Evolutionary conservation across 176 grass and related monocot species (phyloP), one percentile per base, ranked within the genome.

Genomic region (Oryza australiensis): DNA sequence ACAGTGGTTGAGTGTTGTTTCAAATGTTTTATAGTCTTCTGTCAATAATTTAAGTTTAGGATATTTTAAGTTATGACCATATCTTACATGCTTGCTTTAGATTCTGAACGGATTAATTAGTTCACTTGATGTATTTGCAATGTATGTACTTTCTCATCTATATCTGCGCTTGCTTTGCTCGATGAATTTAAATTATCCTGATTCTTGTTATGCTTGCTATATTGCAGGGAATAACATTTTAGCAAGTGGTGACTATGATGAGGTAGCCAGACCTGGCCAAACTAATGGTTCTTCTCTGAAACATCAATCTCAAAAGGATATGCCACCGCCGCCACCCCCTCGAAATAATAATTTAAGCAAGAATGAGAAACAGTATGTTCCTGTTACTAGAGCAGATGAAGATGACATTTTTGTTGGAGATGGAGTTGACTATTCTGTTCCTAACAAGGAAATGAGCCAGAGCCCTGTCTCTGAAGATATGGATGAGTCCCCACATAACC

Each of bases 361-460:
- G 64, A 91, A 82, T 27, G 92, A 95, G 55, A 92, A 89, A 74
- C 86, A 88, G 20, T 34, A 76, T 30, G 63, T 48, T 34, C 68
- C 88, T 69, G 18, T 84, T 87, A 63, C 70, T 84, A 93, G 88
- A 88, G 37, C 75, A 64, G 89, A n/a, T 16, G 93, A 89, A 7
- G 86, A 98, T 38, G 93, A 95, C 72, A 98, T 98, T 86, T 98
- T 98, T 53, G 11, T 95, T 49, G 89, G 96, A 76, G 96, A 95
- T 85, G 93, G 96, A 75, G 77, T 93, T 76, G 93, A 95, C 18
- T 98, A 98, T 82, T 37, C 70, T 73, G 64, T 98, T 84, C 96
- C 93, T 81, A 91, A 75, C 73, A 98, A 98, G 75, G 93, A 95
- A 72, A 88, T 89, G 88, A 91, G 89, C 32, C 82, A 76, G 66